These are phyloP conservation scores for Solanum medicagineum DNA, from an alignment of 257 asterid species.

Conservation along the genomic window DNA sequence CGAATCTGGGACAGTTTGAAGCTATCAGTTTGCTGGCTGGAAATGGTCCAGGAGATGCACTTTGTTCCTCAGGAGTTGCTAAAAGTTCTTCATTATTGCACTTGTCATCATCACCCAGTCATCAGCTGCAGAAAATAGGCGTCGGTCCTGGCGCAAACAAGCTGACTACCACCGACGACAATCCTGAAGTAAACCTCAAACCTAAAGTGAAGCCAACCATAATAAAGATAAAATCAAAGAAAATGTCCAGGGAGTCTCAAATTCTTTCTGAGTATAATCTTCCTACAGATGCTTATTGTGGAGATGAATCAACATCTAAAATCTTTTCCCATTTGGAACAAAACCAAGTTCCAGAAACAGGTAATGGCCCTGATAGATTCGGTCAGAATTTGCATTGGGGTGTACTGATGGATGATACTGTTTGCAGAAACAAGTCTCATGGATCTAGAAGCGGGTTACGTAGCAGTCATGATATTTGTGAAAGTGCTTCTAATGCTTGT, in stretches of 20 bases:
- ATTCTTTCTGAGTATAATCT: conserved; percentile 9
- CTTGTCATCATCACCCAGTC: conserved; percentile 4
- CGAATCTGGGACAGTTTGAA: conserved; percentile 4
- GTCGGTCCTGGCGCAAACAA: conserved; percentile 21
- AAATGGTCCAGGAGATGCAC: conserved; percentile 13
- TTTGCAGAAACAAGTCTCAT: not conserved
- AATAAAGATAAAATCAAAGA: conserved; percentile 49
- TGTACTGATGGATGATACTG: not conserved
- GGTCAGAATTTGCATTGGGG: conserved; percentile 11
- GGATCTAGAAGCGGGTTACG: not conserved
- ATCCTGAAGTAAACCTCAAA: conserved; percentile 18
- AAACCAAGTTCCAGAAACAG: conserved; percentile 7
- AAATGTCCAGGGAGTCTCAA: conserved; percentile 15
- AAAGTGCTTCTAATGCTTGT: conserved; percentile 20
- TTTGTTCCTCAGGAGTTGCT: conserved; percentile 6
- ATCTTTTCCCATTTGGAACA: conserved; percentile 14
- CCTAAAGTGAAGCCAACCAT: conserved; percentile 36
- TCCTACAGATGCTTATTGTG: conserved; percentile 13
- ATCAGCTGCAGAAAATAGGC: conserved; percentile 12
- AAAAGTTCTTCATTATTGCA: conserved; percentile 17
- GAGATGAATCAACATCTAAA: conserved; percentile 24
- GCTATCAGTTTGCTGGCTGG: not conserved
- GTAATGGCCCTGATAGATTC: conserved; percentile 11
- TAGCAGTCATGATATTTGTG: conserved; percentile 19
- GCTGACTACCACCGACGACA: conserved; percentile 1